Evolutionary conservation across 305 asterid species (phyloP), one percentile per base, ranked within the genome.

Genomic region (Striga hermonthica): DNA sequence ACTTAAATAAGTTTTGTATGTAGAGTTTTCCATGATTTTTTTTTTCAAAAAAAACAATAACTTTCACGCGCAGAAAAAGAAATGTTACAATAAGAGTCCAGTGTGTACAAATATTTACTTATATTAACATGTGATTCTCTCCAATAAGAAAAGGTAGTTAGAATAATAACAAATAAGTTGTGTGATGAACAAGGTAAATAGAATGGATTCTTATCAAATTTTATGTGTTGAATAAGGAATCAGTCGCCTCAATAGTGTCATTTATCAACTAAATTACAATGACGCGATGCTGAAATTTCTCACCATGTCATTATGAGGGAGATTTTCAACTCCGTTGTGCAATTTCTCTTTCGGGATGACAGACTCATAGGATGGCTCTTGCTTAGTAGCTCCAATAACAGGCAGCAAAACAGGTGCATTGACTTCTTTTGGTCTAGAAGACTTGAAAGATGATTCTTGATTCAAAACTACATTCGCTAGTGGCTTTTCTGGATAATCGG

Each of bases 371-470:
- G 75, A 70, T 45, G 84, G 72, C 60, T 85, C 96, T 78, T 80
- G 84, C 76, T 82, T 86, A 69, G 57, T 43, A 68, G 74, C 72
- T 78, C 86, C 91, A 72, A 85, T 81, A 72, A 75, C 76, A n/a
- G 89, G 86, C 49, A 74, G 74, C 78, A 77, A 54, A 69, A 78
- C 79, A 61, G 88, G 86, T 73, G 84, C 69, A 68, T 70, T 74
- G 44, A 82, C 60, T 68, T 79, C 85, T 60, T 79, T 78, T 13
- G 67, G 80, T 36, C 41, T 58, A 57, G 67, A 67, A 44, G 68
- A 63, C 57, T 79, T 86, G 52, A 66, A 35, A 66, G 80, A 68
- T 57, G 78, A 66, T 67, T 81, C 95, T 80, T 74, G 82, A 71
- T 80, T 78, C 48, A 73, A n/a, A 74, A 71, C 58, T 58, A 70